phyloP scores from a whole-genome alignment of 1,284 basidiomycete species.

The Heliocybe sulcata region DNA sequence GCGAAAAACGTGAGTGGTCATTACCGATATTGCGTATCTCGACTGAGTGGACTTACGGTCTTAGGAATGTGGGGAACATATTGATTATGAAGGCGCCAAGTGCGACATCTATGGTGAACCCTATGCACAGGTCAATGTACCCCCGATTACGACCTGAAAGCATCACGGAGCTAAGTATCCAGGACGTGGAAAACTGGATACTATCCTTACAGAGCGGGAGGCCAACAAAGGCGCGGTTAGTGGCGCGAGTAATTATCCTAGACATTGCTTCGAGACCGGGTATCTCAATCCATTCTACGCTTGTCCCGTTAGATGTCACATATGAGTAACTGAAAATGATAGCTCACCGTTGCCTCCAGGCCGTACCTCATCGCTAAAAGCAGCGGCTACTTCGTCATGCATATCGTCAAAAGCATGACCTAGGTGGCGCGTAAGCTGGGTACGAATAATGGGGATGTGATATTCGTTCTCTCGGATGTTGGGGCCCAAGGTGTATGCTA shows the following conservation, averaged over 20 bases:
- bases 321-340: background rate
- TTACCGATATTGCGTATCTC: background rate
- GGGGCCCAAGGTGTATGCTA: conserved; percentile 6
- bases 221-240: conserved; percentile 40
- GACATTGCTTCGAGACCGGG: conserved; percentile 29
- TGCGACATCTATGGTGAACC: conserved; percentile 12
- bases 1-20: conserved; percentile 5
- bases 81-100: conserved; percentile 11
- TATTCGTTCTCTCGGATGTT: conserved; percentile 5
- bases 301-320: too few relatives aligned
- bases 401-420: conserved; percentile 10
- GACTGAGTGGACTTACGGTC: conserved; percentile 6
- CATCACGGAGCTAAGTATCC: background rate
- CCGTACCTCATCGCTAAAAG: conserved; percentile 4
- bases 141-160: conserved; percentile 20
- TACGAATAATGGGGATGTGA: conserved; percentile 10
- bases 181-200: background rate
- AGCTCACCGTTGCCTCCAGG: background rate
- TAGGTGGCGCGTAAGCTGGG: conserved; percentile 12
- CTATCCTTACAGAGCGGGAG: conserved; percentile 25
- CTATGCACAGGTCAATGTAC: conserved; percentile 19
- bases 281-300: conserved; percentile 19
- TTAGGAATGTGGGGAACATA: conserved; percentile 12
- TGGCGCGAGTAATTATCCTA: conserved; percentile 32
- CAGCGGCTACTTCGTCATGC: conserved; percentile 11